Conservation (phyloP, 2,329 filamentous ascomycete genomes). For the Pseudogymnoascus sp. region DNA sequence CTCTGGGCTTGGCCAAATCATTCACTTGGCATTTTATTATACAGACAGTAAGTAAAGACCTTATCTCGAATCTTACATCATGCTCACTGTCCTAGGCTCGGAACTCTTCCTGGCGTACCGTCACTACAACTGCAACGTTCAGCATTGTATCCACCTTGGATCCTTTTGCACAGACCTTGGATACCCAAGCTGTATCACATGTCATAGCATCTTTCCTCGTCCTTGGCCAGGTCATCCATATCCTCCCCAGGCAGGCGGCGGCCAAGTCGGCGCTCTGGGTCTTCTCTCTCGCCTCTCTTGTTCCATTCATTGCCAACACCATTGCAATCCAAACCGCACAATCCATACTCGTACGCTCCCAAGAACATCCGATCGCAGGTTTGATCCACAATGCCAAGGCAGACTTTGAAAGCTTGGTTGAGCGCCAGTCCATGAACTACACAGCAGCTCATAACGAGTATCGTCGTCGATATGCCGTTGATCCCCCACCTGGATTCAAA, state of each 20-base stretch:
- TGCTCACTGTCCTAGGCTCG: not conserved
- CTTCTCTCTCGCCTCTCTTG: conserved; percentile 28
- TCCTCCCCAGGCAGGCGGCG: conserved; percentile 31
- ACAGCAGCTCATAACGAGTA: conserved; percentile 62
- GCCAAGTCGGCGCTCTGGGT: conserved; percentile 29
- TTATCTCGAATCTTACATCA: conserved; percentile 12
- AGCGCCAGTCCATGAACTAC: conserved; percentile 68
- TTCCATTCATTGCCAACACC: conserved; percentile 7
- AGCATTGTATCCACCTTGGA: not conserved
- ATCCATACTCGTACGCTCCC: not conserved
- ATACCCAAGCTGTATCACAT: conserved; percentile 16
- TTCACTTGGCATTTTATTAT: conserved; percentile 34
- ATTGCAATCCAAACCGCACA: not conserved
- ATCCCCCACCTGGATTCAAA: conserved; percentile 43
- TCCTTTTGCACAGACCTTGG: not conserved
- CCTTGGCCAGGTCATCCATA: conserved; percentile 30
- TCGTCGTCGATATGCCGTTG: conserved; percentile 35
- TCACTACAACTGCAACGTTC: not conserved
- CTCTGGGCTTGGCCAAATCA: conserved; percentile 30
- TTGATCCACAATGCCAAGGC: conserved; percentile 57
- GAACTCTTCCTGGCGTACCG: not conserved
- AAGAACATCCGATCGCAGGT: conserved; percentile 57
- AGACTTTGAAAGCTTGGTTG: conserved; percentile 48
- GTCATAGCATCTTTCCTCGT: conserved; percentile 28
- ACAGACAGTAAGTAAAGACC: conserved; percentile 26